A percentile compares a stretch with the other conserved stretches of the same genome.
phyloP scores from a whole-genome alignment of 176 grass and related monocot genomes.

The Eremochloa ophiuroides region DNA sequence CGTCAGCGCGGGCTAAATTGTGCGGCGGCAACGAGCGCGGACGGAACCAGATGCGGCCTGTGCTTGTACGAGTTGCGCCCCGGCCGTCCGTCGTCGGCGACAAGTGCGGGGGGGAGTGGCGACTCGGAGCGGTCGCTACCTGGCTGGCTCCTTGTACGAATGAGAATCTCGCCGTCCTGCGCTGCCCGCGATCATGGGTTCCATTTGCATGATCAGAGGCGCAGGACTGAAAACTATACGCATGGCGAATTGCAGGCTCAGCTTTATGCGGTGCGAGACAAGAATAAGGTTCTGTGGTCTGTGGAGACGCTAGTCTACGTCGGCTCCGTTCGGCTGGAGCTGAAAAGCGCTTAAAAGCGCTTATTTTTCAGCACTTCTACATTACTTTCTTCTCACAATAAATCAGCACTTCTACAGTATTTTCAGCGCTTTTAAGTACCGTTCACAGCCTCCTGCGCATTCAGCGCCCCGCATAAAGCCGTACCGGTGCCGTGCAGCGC shows the following conservation, averaged over 20 bases:
- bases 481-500: not conserved
- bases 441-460: not conserved
- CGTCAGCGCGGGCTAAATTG: no score
- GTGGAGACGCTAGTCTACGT: no score
- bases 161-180: not conserved
- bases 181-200: not conserved
- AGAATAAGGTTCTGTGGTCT: not conserved
- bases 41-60: constrained; percentile 37
- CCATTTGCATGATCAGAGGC: no score
- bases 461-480: no score
- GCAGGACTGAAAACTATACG: not conserved
- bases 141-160: not conserved
- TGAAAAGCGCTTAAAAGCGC: no score
- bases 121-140: not conserved
- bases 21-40: not conserved
- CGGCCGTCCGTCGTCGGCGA: not conserved
- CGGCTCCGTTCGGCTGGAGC: no score
- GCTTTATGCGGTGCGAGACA: no score
- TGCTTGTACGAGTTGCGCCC: constrained; percentile 2
- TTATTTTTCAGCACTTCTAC: no score
- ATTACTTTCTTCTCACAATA: no score
- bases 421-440: no score
- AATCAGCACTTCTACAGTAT: no score
- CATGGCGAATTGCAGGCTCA: not conserved
- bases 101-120: not conserved